These are phyloP conservation scores for Hyphodiscus sp. DNA, from an alignment of 2,329 filamentous ascomycete genomes.

Conservation along the genomic window DNA sequence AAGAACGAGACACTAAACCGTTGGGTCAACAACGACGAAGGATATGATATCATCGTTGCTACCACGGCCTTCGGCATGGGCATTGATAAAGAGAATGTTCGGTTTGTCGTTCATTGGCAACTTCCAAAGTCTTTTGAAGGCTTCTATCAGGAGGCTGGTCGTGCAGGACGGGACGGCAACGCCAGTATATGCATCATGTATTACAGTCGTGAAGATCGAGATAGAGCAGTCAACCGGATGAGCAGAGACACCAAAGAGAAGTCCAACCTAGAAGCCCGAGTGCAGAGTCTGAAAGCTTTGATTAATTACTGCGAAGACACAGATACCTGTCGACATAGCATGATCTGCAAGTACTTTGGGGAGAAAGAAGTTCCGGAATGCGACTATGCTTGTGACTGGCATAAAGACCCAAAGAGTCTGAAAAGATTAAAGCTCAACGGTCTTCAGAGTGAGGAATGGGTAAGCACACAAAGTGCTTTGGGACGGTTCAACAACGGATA, in stretches of 20 bases:
- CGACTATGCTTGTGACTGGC: constrained; percentile 72
- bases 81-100: constrained; percentile 91
- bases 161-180: constrained; percentile 83
- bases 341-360: constrained; percentile 73
- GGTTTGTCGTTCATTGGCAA: constrained; percentile 93
- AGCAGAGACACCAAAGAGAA: constrained; percentile 41
- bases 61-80: constrained; percentile 98
- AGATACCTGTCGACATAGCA: constrained; percentile 63
- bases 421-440: constrained; percentile 50
- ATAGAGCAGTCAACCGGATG: constrained; percentile 57
- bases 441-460: constrained; percentile 54
- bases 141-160: constrained; percentile 92
- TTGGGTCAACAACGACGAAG: constrained; percentile 67
- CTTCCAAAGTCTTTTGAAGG: constrained; percentile 91
- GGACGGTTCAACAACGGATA: constrained; percentile 51
- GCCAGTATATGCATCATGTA: constrained; percentile 84
- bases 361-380: constrained; percentile 54
- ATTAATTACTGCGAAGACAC: constrained; percentile 78
- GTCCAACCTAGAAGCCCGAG: constrained; percentile 42
- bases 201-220: constrained; percentile 81
- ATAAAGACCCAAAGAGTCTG: constrained; percentile 59
- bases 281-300: constrained; percentile 60
- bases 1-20: constrained; percentile 65
- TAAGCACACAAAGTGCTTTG: constrained; percentile 55
- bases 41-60: constrained; percentile 88